Conservation (phyloP, 148 eudicot genomes). For the Silene uniflora region DNA sequence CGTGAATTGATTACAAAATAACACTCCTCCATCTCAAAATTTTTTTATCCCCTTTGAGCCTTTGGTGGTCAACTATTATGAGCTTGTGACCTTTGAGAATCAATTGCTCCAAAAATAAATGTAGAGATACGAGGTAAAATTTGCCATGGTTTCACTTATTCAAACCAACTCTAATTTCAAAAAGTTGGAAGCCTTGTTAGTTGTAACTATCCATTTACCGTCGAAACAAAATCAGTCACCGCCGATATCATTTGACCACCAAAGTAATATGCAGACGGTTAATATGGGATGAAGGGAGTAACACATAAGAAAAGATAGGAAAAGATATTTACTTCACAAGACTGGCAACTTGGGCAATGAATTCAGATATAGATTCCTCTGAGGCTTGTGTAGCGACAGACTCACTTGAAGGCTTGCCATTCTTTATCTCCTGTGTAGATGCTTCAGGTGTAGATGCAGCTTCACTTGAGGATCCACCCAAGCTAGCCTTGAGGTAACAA, state of each 20-base stretch:
- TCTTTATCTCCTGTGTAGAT: constrained; percentile 28
- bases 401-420: constrained; percentile 37
- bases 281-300: not conserved
- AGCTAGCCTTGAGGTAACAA: constrained; percentile 45
- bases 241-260: not conserved
- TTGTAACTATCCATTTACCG: not conserved
- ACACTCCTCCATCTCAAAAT: too few relatives aligned
- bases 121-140: not conserved
- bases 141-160: not conserved
- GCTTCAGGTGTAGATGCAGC: constrained; percentile 34
- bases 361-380: constrained; percentile 61
- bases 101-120: not conserved
- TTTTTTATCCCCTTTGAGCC: too few relatives aligned
- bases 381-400: constrained; percentile 39
- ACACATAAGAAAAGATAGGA: not conserved
- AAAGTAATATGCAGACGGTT: not conserved
- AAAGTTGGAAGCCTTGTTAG: too few relatives aligned
- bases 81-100: not conserved
- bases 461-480: constrained; percentile 45
- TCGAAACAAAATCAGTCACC: not conserved
- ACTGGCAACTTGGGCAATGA: constrained; percentile 59
- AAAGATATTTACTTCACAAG: constrained; percentile 53
- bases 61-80: not conserved
- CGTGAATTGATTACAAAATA: not conserved
- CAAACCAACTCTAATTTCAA: not conserved